Percentiles rank a stretch among this genome's conserved stretches.
Evolutionary conservation across 345 rosid genomes (phyloP).

Genomic region (Bretschneidera sinensis): DNA sequence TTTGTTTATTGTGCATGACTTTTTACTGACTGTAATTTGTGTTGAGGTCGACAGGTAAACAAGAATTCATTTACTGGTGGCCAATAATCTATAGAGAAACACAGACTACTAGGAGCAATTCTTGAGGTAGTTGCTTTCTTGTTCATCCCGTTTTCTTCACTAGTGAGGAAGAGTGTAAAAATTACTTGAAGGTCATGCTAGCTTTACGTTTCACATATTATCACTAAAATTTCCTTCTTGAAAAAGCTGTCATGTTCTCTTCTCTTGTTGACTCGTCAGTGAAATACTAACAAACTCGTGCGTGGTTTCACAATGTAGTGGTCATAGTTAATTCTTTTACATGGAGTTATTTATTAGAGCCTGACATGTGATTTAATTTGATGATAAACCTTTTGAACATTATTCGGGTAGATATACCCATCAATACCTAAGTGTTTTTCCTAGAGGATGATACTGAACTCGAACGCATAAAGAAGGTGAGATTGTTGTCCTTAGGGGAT

Average conservation of each 20-base stretch:
- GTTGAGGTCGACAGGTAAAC: slow-evolving; percentile 49
- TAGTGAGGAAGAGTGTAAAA: not conserved
- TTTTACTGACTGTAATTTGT: not conserved
- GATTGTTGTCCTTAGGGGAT: not conserved
- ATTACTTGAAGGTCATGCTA: not conserved
- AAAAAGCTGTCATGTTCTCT: not conserved
- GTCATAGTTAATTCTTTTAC: not conserved
- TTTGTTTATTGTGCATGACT: no score
- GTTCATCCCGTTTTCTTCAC: not conserved
- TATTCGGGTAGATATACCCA: slow-evolving; percentile 75
- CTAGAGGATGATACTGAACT: slow-evolving; percentile 82
- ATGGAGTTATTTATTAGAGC: not conserved
- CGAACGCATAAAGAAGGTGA: slow-evolving; percentile 74
- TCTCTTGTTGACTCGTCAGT: no score
- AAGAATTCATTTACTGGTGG: slow-evolving; percentile 83
- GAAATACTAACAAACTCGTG: not conserved
- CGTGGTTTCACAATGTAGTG: no score
- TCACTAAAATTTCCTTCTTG: not conserved
- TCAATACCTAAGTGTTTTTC: slow-evolving; percentile 73
- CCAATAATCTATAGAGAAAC: slow-evolving; percentile 66
- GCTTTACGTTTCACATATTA: not conserved
- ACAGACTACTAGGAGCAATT: slow-evolving; percentile 72
- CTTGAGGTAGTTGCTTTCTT: slow-evolving; percentile 55
- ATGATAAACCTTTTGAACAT: slow-evolving; percentile 8
- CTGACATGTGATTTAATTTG: not conserved